Percentiles rank a stretch among this genome's conserved stretches.
These are phyloP conservation scores for Wickerhamiella cacticola DNA, from an alignment of 805 yeast species.

Conservation along the genomic window DNA sequence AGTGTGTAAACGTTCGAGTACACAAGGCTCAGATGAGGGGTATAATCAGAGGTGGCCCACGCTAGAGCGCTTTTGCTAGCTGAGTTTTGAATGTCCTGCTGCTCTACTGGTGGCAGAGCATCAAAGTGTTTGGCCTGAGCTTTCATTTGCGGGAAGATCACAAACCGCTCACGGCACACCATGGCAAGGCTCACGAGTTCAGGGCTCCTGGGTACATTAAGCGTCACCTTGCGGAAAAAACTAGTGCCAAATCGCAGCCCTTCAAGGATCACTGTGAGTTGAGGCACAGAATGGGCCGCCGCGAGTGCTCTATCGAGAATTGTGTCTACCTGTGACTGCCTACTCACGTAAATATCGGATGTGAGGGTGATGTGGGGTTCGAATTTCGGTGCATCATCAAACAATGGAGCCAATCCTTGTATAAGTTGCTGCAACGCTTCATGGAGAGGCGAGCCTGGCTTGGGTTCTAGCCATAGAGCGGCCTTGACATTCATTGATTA, in stretches of 20 bases:
- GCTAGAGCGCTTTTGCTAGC: constrained; percentile 37
- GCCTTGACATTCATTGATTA: constrained; percentile 13
- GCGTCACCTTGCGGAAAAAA: constrained; percentile 43
- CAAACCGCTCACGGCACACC: constrained; percentile 30
- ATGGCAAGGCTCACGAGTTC: constrained; percentile 41
- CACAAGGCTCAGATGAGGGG: constrained; percentile 62
- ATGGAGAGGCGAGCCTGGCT: constrained; percentile 38
- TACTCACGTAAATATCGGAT: constrained; percentile 41
- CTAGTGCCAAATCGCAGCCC: constrained; percentile 38
- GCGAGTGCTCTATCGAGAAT: constrained; percentile 48
- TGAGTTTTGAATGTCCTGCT: constrained; percentile 23
- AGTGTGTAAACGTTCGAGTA: constrained; percentile 56
- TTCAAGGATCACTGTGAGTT: constrained; percentile 33
- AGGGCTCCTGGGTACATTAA: constrained; percentile 36
- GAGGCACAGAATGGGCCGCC: constrained; percentile 38
- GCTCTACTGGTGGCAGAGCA: constrained; percentile 25
- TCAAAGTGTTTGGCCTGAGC: constrained; percentile 19
- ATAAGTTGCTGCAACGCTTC: constrained; percentile 49
- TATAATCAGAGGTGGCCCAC: constrained; percentile 48
- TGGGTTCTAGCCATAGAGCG: constrained; percentile 68
- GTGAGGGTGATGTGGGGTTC: constrained; percentile 72
- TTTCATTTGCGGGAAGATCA: constrained; percentile 22
- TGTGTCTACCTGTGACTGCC: constrained; percentile 45
- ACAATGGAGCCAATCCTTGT: constrained; percentile 54
- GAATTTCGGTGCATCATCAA: constrained; percentile 55